A percentile compares a stretch with the other conserved stretches of the same genome.
Conservation (phyloP, 768 basidiomycete species). For the Termitomyces sp. region DNA sequence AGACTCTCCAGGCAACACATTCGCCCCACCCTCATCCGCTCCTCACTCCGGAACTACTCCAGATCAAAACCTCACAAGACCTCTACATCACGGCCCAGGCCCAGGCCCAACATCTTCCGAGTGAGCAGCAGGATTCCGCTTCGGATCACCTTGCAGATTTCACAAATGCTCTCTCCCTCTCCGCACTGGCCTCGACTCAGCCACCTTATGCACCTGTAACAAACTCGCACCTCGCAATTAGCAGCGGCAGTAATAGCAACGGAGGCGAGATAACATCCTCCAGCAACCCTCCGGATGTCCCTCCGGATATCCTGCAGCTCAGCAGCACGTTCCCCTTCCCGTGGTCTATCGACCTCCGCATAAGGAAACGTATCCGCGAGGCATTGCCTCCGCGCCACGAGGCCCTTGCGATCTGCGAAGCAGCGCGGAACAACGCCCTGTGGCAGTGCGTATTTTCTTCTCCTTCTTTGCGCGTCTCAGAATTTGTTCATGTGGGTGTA, state of each 20-base stretch:
- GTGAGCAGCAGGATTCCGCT: conserved; percentile 3
- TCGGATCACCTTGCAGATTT: conserved; percentile 9
- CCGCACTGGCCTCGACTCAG: conserved; percentile 6
- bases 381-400: conserved; percentile 55
- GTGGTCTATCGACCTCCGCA: conserved; percentile 56
- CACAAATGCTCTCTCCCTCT: conserved; percentile 3
- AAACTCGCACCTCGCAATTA: neutral
- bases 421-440: conserved; percentile 60
- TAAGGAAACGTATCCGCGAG: conserved; percentile 58
- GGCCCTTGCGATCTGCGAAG: conserved; percentile 54
- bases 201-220: conserved; percentile 7
- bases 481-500: conserved; percentile 1
- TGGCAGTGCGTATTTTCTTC: conserved; percentile 54
- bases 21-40: conserved; percentile 46
- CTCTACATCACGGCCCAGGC: conserved; percentile 37
- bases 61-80: conserved; percentile 64
- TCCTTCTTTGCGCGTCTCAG: conserved; percentile 4
- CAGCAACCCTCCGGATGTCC: conserved; percentile 29
- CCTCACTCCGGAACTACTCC: conserved; percentile 49
- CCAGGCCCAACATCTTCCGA: neutral
- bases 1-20: conserved; percentile 32
- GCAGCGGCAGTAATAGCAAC: conserved; percentile 1
- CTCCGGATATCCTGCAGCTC: conserved; percentile 47
- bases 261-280: neutral
- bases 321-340: conserved; percentile 68